These are phyloP conservation scores for Aspergillus sp. DNA, from an alignment of 2,329 filamentous ascomycete species.

Conservation along the genomic window DNA sequence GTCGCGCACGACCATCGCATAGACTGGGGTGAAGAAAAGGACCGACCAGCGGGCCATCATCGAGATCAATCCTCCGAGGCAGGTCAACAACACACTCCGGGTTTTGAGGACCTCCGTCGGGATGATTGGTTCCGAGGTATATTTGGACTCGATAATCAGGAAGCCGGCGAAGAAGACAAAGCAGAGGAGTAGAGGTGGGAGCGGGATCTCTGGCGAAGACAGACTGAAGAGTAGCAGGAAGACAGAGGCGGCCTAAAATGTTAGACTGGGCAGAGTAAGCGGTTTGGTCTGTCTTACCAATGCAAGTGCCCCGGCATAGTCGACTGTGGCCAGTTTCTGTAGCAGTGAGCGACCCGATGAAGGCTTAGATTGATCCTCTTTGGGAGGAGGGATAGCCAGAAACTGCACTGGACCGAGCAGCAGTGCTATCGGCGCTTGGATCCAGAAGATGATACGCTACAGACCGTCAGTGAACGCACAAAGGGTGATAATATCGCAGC, in stretches of 20 bases:
- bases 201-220: conserved; percentile 60
- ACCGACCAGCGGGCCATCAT: conserved; percentile 81
- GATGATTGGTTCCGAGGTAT: conserved; percentile 69
- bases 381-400: conserved; percentile 60
- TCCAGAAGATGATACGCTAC: conserved; percentile 69
- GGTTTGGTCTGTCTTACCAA: conserved; percentile 47
- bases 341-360: conserved; percentile 36
- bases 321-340: conserved; percentile 62
- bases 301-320: conserved; percentile 70
- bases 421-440: conserved; percentile 65
- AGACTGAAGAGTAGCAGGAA: conserved; percentile 71
- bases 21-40: conserved; percentile 77
- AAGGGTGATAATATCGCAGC: neutral
- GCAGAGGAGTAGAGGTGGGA: conserved; percentile 60
- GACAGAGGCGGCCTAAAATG: conserved; percentile 57
- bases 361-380: conserved; percentile 29
- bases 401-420: conserved; percentile 62
- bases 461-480: neutral
- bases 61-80: conserved; percentile 69
- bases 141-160: conserved; percentile 60
- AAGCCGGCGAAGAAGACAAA: conserved; percentile 56
- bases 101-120: conserved; percentile 68
- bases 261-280: neutral
- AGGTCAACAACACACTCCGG: conserved; percentile 68
- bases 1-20: conserved; percentile 71